Base-by-base conservation (phyloP, 23 red algal species). In the Cyanidiococcus yangmingshanensis region DNA sequence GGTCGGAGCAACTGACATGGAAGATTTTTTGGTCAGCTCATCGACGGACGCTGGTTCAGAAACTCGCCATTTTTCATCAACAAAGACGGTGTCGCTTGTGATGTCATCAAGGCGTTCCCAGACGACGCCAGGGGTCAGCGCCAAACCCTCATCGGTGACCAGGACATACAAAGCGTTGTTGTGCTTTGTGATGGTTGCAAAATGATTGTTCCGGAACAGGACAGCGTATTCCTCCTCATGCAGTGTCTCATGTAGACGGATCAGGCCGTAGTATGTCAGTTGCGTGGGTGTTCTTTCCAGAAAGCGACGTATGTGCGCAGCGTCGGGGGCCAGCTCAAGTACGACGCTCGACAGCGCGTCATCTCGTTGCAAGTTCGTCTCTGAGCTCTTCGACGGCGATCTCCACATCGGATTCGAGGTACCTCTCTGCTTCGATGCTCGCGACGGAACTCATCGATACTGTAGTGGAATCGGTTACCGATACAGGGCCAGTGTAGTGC, bases 191-290 rank as follows among this genome's bases (percentile, higher is more conserved):
- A 95, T 71, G 31, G 87, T 80, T 18, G 86, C 74, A 50, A 86
- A 86, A 51, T 95, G 90, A 37, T 84, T 86, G 68, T 85, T 89
- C 24, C 85, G 80, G 39, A 95, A 95, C 41, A 95, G 77, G 7
- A 95, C 85, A 24, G 86, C 86, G 18, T 83, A 75, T 71, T 95
- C 90, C 34, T 68, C 82, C 17, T 95, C 82, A 0, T 40, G 58
- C 26, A 95, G 68, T 0, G 29, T 33, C 7, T 78, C 82, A 74
- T 89, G 84, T 38, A 95, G 39, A 2, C 76, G 80, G n/a, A 79
- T 59, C 59, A 95, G 67, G 39, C 90, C 90, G 35, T 76, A 82
- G 15, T 76, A 67, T 17, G 90, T 95, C 24, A 95, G 75, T 58
- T 86, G 80, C 68, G 63, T 83, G 35, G 83, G 80, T 2, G 87